phyloP scores from a whole-genome alignment of 2,329 filamentous ascomycete species.

The Lasiodiplodia theobromae region DNA sequence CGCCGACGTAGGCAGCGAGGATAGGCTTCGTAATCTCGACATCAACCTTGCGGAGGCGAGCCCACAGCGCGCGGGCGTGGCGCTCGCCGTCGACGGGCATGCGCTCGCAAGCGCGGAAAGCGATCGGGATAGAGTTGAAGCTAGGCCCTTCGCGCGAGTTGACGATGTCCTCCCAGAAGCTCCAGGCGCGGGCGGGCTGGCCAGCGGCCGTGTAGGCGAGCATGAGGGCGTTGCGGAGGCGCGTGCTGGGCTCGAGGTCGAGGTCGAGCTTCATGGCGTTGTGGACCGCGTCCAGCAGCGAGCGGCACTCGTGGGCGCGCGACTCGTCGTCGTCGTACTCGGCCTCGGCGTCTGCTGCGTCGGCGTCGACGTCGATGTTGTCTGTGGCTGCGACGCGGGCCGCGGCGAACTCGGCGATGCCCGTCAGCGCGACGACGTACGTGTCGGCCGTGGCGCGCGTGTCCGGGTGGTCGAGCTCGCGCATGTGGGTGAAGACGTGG shows the following conservation, averaged over 20 bases:
- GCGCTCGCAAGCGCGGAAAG: conserved; percentile 80
- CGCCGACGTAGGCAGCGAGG: conserved; percentile 78
- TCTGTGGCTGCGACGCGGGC: conserved; percentile 30
- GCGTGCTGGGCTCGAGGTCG: conserved; percentile 77
- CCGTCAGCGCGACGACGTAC: conserved; percentile 80
- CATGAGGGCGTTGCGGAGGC: conserved; percentile 84
- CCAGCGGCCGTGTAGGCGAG: conserved; percentile 79
- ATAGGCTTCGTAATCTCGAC: conserved; percentile 77
- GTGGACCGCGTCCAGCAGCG: conserved; percentile 72
- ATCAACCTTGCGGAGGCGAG: conserved; percentile 74
- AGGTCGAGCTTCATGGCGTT: conserved; percentile 95
- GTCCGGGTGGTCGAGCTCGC: conserved; percentile 69
- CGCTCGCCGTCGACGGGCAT: conserved; percentile 53
- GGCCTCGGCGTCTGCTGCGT: conserved; percentile 57
- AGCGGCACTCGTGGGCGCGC: conserved; percentile 45
- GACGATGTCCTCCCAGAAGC: conserved; percentile 86
- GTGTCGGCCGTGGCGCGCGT: conserved; percentile 74
- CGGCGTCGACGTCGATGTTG: conserved; percentile 6
- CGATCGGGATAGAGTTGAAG: conserved; percentile 79
- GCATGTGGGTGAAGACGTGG: conserved; percentile 92
- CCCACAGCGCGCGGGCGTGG: conserved; percentile 68
- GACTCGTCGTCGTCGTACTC: conserved; percentile 57
- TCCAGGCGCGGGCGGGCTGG: conserved; percentile 70
- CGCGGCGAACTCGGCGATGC: conserved; percentile 65
- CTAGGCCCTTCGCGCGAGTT: conserved; percentile 84